Base-by-base conservation (phyloP, 2,329 filamentous ascomycete genomes). In the Pyrenochaeta sp. region DNA sequence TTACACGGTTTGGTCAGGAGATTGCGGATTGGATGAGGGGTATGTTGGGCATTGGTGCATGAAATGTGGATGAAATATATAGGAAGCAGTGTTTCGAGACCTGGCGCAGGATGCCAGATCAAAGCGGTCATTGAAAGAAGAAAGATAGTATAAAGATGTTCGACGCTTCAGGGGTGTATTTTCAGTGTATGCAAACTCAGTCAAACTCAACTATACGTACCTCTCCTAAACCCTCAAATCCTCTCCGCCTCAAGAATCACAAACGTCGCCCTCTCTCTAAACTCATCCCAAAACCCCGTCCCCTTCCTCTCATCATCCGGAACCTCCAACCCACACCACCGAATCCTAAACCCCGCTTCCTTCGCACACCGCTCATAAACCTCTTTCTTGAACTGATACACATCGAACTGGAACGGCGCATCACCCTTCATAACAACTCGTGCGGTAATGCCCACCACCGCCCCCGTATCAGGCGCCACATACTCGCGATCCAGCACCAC, bases 311-410 rank as follows among this genome's bases (percentile, higher is more conserved):
- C 60, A 47, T 65, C 63, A 37, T 63, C 48, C 22, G 60, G 63
- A 19, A 67, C 18, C 7, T 63, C 48, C 2, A 40, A 14, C 1
- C 52, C 40, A n/a, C 26, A 46, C 63, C 61, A 67, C 24, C 4
- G 24, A 3, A 67, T 18, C 41, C 17, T 34, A 48, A 67, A 42
- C 11, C 58, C 55, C 11, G 57, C 62, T 35, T 35, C 9, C 44
- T 21, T 22, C 23, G 61, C 61, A 49, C 56, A 63, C 29, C 56
- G 38, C 43, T 67, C 62, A 43, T 65, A 65, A 4, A 65, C 60
- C 11, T 61, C 55, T 28, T 29, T 44, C 17, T 41, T 27, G 17
- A 67, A 61, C 36, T 65, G 56, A 36, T 53, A 67, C n/a, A 55
- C 46, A 35, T 67, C 62, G 21, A 67, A 65, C 10, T 41, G 34